phyloP scores from a whole-genome alignment of 202 grass and related monocot species.

The Miscanthus sacchariflorus region DNA sequence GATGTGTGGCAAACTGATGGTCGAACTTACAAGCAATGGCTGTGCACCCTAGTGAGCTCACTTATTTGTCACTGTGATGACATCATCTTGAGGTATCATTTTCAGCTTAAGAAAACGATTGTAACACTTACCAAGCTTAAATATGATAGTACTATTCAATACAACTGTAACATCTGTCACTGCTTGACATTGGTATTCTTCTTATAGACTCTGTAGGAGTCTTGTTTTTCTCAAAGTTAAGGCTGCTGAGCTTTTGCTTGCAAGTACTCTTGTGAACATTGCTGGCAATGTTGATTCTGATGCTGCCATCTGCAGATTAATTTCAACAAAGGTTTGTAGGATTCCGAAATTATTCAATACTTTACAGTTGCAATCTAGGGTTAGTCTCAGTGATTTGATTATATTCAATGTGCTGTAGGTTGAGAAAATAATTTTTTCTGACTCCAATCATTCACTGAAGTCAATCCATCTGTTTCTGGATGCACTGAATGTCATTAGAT shows the following conservation, averaged over 20 bases:
- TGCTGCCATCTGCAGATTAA: slow-evolving; percentile 63
- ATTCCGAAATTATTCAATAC: slow-evolving; percentile 36
- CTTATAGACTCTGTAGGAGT: slow-evolving; percentile 84
- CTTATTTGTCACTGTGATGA: slow-evolving; percentile 90
- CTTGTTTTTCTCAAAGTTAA: slow-evolving; percentile 86
- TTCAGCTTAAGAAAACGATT: slow-evolving; percentile 44
- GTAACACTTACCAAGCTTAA: slow-evolving; percentile 38
- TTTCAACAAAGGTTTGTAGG: slow-evolving; percentile 75
- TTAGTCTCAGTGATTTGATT: slow-evolving; percentile 47
- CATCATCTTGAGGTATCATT: slow-evolving; percentile 75
- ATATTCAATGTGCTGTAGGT: slow-evolving; percentile 60
- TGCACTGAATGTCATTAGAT: slow-evolving; percentile 84
- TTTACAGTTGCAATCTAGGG: slow-evolving; percentile 22
- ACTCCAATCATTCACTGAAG: slow-evolving; percentile 80
- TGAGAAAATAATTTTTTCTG: slow-evolving; percentile 82
- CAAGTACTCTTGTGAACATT: slow-evolving; percentile 79
- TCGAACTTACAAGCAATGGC: slow-evolving; percentile 74
- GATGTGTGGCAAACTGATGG: slow-evolving; percentile 77
- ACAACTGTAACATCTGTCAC: slow-evolving; percentile 34
- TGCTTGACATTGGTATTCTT: slow-evolving; percentile 42
- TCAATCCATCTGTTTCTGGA: slow-evolving; percentile 89
- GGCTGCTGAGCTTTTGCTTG: slow-evolving; percentile 83
- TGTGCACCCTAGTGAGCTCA: slow-evolving; percentile 85
- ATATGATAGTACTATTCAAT: slow-evolving; percentile 31
- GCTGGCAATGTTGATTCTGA: slow-evolving; percentile 66